phyloP scores from a whole-genome alignment of 1,284 basidiomycete species.

The Ganoderma meredithae region DNA sequence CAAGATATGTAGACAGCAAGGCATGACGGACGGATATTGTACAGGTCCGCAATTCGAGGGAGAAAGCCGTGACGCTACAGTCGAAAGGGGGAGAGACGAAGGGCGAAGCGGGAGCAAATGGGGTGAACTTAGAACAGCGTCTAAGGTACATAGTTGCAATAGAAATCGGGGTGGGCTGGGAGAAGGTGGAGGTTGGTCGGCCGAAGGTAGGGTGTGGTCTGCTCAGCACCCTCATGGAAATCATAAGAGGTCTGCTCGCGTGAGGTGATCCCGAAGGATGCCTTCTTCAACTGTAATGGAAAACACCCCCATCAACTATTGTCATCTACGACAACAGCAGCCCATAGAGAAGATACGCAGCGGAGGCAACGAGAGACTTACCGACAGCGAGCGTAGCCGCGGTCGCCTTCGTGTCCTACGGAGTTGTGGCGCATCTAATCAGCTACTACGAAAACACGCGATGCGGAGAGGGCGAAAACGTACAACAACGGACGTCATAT shows the following conservation, averaged over 20 bases:
- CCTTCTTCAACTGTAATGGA: slow-evolving; percentile 50
- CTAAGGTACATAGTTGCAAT: not conserved
- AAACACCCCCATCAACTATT: slow-evolving; percentile 20
- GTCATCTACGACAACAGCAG: slow-evolving; percentile 18
- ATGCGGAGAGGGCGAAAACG: slow-evolving; percentile 39
- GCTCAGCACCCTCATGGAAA: not conserved
- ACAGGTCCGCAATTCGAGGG: not conserved
- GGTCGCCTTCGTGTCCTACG: slow-evolving; percentile 71
- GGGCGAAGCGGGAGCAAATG: not conserved
- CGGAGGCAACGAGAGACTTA: slow-evolving; percentile 40
- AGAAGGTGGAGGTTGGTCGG: not conserved
- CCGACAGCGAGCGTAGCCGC: slow-evolving; percentile 70
- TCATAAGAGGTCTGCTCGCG: slow-evolving; percentile 61
- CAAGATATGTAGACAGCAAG: slow-evolving; percentile 1
- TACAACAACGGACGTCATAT: slow-evolving; percentile 79
- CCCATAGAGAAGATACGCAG: not conserved
- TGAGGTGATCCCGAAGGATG: slow-evolving; percentile 60
- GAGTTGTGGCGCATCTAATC: slow-evolving; percentile 12
- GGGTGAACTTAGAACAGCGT: not conserved
- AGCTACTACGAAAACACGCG: slow-evolving; percentile 7
- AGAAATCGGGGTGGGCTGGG: not conserved
- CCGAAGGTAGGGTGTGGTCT: not conserved
- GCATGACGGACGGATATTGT: not conserved
- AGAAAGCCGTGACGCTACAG: not conserved
- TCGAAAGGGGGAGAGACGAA: not conserved